These are phyloP conservation scores for Macrolepiota albuminosa DNA, from an alignment of 768 basidiomycete species.

Conservation along the genomic window DNA sequence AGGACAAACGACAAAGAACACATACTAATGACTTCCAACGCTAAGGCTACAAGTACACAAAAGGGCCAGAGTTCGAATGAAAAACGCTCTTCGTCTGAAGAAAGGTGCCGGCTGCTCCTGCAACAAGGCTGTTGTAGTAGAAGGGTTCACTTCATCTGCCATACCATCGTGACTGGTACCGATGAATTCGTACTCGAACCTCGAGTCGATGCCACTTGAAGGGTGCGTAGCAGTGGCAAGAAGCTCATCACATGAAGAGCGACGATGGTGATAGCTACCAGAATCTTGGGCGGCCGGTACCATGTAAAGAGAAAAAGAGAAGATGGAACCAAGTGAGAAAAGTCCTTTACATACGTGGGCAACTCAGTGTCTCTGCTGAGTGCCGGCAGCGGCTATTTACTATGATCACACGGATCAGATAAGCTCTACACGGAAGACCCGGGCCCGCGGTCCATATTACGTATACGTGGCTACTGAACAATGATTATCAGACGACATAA, in stretches of 20 bases:
- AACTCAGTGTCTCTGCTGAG: neutral
- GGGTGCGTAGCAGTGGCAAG: constrained; percentile 14
- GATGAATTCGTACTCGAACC: constrained; percentile 15
- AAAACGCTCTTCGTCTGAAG: constrained; percentile 28
- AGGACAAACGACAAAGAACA: constrained; percentile 16
- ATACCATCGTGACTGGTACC: constrained; percentile 20
- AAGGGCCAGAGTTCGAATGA: constrained; percentile 57
- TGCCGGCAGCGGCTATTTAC: neutral
- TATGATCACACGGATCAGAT: constrained; percentile 5
- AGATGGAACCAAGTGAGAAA: neutral
- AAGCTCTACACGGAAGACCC: neutral
- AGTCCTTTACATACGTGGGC: constrained; percentile 5
- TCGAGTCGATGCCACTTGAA: constrained; percentile 6
- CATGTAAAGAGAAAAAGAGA: neutral
- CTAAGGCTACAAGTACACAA: constrained; percentile 71
- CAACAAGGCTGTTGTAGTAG: neutral
- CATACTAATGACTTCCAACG: constrained; percentile 74
- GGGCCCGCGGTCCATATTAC: neutral
- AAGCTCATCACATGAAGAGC: constrained; percentile 24
- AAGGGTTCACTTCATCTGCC: constrained; percentile 11
- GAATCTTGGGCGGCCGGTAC: neutral
- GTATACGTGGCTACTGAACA: neutral
- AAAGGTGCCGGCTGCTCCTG: neutral
- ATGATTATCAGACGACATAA: constrained; percentile 6
- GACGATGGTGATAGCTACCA: constrained; percentile 16